A percentile compares a stretch with the other conserved stretches of the same genome.
Conservation (phyloP, 805 yeast genomes). For the Yarrowia divulgata region DNA sequence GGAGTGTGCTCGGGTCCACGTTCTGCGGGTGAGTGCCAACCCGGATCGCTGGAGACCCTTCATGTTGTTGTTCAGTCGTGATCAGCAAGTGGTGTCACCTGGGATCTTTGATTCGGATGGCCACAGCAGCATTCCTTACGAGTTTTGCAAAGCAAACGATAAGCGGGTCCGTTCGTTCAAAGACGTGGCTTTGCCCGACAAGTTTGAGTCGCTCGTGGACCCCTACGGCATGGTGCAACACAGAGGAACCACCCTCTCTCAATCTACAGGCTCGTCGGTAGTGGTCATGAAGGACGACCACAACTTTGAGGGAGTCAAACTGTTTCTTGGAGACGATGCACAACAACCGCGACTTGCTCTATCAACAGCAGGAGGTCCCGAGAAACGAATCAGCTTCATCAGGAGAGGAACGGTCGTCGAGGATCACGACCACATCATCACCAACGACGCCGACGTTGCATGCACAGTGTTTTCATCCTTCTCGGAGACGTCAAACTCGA, state of each 20-base stretch:
- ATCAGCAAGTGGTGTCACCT: background rate
- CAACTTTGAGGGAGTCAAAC: conserved; percentile 13
- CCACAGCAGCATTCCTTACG: background rate
- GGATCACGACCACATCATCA: conserved; percentile 4
- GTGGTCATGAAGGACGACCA: conserved; percentile 32
- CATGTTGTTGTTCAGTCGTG: background rate
- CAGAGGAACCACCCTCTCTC: background rate
- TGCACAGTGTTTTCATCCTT: conserved; percentile 16
- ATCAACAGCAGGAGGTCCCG: background rate
- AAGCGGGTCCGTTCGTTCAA: background rate
- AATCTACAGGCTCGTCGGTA: conserved; percentile 1
- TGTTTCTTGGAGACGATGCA: background rate
- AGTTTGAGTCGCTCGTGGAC: conserved; percentile 6
- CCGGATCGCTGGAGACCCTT: conserved; percentile 10
- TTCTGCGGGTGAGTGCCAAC: background rate
- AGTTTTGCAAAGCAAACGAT: conserved; percentile 11
- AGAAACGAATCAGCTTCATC: conserved; percentile 1
- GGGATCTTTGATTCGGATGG: background rate
- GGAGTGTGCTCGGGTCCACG: conserved; percentile 20
- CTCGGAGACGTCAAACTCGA: background rate
- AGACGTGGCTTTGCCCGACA: background rate
- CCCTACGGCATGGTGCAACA: conserved; percentile 3
- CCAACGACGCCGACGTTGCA: background rate
- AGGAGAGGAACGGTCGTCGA: conserved; percentile 10
- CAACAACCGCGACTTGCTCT: background rate